Evolutionary conservation across 768 basidiomycete genomes (phyloP).

Genomic region (Phanerodontia chrysosporium): DNA sequence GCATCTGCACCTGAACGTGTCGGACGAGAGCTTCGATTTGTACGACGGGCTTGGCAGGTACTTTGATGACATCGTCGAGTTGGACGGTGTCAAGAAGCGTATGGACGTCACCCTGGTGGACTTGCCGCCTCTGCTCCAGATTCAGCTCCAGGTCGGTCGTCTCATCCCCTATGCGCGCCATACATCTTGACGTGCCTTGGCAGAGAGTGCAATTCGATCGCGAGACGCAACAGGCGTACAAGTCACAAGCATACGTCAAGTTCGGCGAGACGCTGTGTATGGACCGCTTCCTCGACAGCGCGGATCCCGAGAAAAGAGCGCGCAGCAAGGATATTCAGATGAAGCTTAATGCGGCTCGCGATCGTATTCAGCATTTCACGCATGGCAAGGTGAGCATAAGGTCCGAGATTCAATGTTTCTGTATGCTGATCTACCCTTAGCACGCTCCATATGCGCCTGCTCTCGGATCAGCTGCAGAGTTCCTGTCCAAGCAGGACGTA

Average conservation of each 20-base stretch:
- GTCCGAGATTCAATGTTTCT: background rate
- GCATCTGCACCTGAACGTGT: constrained; percentile 90
- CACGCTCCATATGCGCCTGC: constrained; percentile 55
- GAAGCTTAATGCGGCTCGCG: constrained; percentile 58
- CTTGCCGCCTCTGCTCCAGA: constrained; percentile 86
- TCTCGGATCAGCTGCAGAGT: constrained; percentile 51
- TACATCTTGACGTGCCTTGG: constrained; percentile 7
- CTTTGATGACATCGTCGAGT: constrained; percentile 85
- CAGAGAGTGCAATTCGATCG: constrained; percentile 94
- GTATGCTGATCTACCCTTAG: constrained; percentile 30
- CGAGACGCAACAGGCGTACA: constrained; percentile 86
- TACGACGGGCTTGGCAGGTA: constrained; percentile 92
- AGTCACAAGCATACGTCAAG: constrained; percentile 93
- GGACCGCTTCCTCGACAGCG: constrained; percentile 87
- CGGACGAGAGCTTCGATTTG: constrained; percentile 83
- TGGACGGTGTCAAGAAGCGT: constrained; percentile 79
- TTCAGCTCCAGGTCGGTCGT: constrained; percentile 82
- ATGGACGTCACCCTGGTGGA: constrained; percentile 87
- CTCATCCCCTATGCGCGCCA: background rate
- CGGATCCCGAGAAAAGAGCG: constrained; percentile 64
- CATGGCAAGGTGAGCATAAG: constrained; percentile 59
- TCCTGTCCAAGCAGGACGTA: constrained; percentile 48
- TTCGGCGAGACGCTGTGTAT: constrained; percentile 84
- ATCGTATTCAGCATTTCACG: constrained; percentile 62
- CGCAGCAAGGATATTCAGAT: constrained; percentile 67